A percentile compares a stretch with the other conserved stretches of the same genome.
Conservation (phyloP, 2,329 filamentous ascomycete species). For the Samsoniella hepiali region DNA sequence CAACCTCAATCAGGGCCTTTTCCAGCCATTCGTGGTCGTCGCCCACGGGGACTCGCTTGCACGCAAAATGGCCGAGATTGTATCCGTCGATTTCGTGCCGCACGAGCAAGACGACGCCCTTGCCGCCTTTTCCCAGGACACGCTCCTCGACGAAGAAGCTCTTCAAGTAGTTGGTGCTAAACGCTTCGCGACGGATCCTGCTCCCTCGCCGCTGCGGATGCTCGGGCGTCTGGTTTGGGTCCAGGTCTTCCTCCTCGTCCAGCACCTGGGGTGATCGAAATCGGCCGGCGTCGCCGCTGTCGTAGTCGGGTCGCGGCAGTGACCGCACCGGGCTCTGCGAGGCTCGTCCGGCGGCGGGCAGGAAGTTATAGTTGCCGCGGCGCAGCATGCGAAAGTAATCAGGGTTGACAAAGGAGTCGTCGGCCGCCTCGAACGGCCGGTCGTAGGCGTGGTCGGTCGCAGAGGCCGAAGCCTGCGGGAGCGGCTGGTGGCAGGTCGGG, state of each 20-base stretch:
- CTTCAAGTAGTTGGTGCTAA: constrained; percentile 89
- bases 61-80: constrained; percentile 85
- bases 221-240: not conserved
- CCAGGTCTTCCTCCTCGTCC: constrained; percentile 24
- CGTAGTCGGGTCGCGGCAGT: constrained; percentile 45
- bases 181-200: constrained; percentile 80
- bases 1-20: constrained; percentile 89
- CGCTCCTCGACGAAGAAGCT: constrained; percentile 89
- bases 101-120: constrained; percentile 92
- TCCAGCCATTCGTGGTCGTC: constrained; percentile 94
- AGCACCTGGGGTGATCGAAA: constrained; percentile 23
- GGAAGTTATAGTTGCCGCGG: constrained; percentile 42
- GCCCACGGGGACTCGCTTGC: constrained; percentile 93
- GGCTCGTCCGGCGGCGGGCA: constrained; percentile 41
- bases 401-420: constrained; percentile 76
- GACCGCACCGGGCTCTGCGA: constrained; percentile 54
- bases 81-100: constrained; percentile 89
- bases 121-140: constrained; percentile 84
- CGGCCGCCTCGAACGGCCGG: constrained; percentile 34
- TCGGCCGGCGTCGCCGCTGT: constrained; percentile 19
- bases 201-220: constrained; percentile 40
- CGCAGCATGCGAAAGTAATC: constrained; percentile 95
- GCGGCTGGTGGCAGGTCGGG: constrained; percentile 83
- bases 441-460: constrained; percentile 49
- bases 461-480: constrained; percentile 43